phyloP scores from a whole-genome alignment of 2,329 filamentous ascomycete genomes.

The Venturia aucupariae region DNA sequence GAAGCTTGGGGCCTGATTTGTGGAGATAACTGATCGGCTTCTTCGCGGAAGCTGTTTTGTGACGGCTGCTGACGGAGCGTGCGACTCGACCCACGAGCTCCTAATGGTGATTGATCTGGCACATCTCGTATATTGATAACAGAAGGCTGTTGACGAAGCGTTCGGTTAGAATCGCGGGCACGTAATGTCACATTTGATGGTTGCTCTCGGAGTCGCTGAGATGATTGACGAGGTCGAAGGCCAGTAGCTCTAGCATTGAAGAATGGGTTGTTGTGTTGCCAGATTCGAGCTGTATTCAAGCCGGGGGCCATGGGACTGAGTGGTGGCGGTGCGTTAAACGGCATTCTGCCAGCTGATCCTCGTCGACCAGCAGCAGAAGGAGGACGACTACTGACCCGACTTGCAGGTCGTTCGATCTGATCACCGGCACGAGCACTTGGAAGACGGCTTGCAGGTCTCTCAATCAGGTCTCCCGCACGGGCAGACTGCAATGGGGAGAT shows the following conservation, averaged over 20 bases:
- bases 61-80: conserved; percentile 18
- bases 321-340: conserved; percentile 20
- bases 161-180: conserved; percentile 1
- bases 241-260: not conserved
- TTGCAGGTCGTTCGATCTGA: conserved; percentile 29
- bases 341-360: conserved; percentile 25
- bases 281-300: conserved; percentile 23
- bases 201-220: conserved; percentile 27
- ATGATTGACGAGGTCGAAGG: conserved; percentile 22
- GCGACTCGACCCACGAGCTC: conserved; percentile 17
- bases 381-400: conserved; percentile 27
- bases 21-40: conserved; percentile 18
- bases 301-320: conserved; percentile 16
- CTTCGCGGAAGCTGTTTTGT: conserved; percentile 25
- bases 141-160: conserved; percentile 26
- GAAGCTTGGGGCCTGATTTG: conserved; percentile 27
- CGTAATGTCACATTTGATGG: conserved; percentile 21
- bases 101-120: conserved; percentile 1
- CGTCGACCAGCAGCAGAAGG: conserved; percentile 28
- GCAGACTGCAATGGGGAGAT: conserved; percentile 23
- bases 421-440: conserved; percentile 21
- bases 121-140: conserved; percentile 19
- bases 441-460: conserved; percentile 6
- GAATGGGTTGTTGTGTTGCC: conserved; percentile 10
- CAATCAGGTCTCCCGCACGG: conserved; percentile 23